These are phyloP conservation scores for Saccharomycopsis fodiens DNA, from an alignment of 805 yeast genomes.

Conservation along the genomic window DNA sequence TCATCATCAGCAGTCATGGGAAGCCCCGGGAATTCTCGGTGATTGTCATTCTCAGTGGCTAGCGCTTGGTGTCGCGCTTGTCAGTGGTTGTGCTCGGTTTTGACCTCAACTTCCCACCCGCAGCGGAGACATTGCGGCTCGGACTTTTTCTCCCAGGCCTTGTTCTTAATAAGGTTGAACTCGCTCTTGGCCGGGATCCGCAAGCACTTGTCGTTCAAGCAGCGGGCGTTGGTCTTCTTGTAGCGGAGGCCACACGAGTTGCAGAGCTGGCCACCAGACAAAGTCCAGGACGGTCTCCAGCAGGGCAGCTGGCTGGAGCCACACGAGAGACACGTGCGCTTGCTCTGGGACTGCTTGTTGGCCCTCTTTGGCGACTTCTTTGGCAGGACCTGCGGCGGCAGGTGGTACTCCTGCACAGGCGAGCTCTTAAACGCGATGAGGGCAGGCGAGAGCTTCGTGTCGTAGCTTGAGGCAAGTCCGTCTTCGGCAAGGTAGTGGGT, in stretches of 20 bases:
- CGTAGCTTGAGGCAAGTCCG: slow-evolving; percentile 1
- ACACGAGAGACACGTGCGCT: slow-evolving; percentile 79
- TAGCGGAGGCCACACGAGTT: slow-evolving; percentile 93
- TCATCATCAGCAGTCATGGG: too few relatives aligned
- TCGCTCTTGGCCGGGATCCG: slow-evolving; percentile 96
- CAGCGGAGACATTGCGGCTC: slow-evolving; percentile 53
- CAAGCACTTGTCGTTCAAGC: slow-evolving; percentile 66
- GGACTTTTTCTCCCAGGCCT: slow-evolving; percentile 40
- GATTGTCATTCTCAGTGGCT: too few relatives aligned
- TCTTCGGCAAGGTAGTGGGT: slow-evolving; percentile 6
- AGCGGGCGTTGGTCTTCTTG: slow-evolving; percentile 89
- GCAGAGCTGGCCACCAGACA: slow-evolving; percentile 88
- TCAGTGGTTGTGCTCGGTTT: too few relatives aligned
- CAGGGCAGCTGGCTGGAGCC: slow-evolving; percentile 90
- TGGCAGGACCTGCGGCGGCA: slow-evolving; percentile 12
- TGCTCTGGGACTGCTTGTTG: slow-evolving; percentile 6
- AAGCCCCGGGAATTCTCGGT: too few relatives aligned
- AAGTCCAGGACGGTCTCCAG: slow-evolving; percentile 97
- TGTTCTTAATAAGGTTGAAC: slow-evolving; percentile 77
- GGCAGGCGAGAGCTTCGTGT: slow-evolving; percentile 13
- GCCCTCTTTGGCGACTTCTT: slow-evolving; percentile 19
- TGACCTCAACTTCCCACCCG: slow-evolving; percentile 47
- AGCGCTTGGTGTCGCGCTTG: too few relatives aligned
- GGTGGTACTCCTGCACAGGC: neutral
- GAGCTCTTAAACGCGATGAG: slow-evolving; percentile 9